Evolutionary conservation across 108 stramenopile species (phyloP).

Genomic region (Cyclotella atomus): DNA sequence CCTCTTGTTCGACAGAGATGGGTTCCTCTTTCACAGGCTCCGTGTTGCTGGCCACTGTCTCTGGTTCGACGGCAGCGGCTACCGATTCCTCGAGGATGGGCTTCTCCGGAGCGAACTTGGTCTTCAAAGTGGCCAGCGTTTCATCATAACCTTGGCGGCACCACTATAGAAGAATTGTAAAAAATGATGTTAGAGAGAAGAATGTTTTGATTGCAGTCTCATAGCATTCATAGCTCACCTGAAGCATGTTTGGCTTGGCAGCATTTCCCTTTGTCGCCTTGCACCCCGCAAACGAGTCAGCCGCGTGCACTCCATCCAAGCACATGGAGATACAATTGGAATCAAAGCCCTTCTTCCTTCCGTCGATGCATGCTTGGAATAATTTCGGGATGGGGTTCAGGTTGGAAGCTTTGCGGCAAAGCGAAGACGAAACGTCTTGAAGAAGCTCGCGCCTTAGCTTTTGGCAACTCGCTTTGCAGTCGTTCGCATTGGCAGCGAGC

Average conservation of each 20-base stretch:
- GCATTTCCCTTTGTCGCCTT: constrained; percentile 1
- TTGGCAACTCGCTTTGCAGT: neutral
- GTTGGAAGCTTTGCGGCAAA: constrained; percentile 14
- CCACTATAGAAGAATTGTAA: constrained; percentile 2
- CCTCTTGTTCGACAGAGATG: too few species aligned
- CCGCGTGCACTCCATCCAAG: neutral
- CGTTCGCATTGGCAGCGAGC: too few species aligned
- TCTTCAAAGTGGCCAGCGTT: neutral
- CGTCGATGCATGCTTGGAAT: constrained; percentile 40
- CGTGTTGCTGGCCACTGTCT: too few species aligned
- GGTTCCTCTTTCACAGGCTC: too few species aligned
- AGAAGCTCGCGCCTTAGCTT: neutral
- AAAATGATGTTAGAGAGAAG: neutral
- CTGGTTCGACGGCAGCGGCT: too few species aligned
- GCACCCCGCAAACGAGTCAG: constrained; percentile 31
- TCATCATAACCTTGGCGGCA: constrained; percentile 26
- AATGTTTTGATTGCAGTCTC: neutral
- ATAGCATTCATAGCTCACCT: neutral
- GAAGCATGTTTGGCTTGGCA: neutral
- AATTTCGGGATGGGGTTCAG: constrained; percentile 16
- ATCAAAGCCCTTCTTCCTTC: constrained; percentile 35
- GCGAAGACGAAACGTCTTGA: neutral
- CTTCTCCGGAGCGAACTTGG: neutral
- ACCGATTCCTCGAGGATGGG: neutral
- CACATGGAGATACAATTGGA: constrained; percentile 35